These are phyloP conservation scores for Hansenula anomala DNA, from an alignment of 1,139 yeast genomes.

Conservation along the genomic window DNA sequence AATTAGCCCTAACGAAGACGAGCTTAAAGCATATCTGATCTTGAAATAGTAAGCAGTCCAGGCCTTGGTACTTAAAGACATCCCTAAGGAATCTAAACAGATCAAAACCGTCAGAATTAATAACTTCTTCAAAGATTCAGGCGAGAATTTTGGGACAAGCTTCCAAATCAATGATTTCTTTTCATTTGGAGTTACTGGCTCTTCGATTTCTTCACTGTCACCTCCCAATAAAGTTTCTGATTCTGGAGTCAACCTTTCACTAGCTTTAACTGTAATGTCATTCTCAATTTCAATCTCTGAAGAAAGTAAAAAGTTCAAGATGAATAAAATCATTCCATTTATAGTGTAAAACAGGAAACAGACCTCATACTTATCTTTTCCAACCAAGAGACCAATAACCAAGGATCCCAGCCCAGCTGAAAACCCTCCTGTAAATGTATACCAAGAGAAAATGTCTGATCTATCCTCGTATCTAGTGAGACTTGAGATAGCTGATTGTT, in stretches of 20 bases:
- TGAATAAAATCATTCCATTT: constrained; percentile 50
- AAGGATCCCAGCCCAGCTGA: constrained; percentile 79
- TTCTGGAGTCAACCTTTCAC: not conserved
- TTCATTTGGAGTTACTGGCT: not conserved
- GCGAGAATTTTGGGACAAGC: constrained; percentile 12
- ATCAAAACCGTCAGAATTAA: constrained; percentile 34
- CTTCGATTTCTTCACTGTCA: constrained; percentile 10
- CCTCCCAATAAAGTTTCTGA: not conserved
- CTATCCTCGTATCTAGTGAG: constrained; percentile 62
- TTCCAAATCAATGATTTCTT: not conserved
- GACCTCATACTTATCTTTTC: constrained; percentile 45
- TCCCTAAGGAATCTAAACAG: constrained; percentile 40
- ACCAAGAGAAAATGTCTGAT: constrained; percentile 67
- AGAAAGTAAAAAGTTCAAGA: constrained; percentile 48
- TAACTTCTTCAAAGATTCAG: constrained; percentile 22
- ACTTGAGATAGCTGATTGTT: constrained; percentile 83
- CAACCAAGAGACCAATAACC: constrained; percentile 56
- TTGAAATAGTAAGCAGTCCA: constrained; percentile 42
- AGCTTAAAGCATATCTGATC: constrained; percentile 30
- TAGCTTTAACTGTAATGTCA: constrained; percentile 9
- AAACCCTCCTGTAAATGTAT: constrained; percentile 52
- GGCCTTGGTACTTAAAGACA: constrained; percentile 38
- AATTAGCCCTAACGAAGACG: constrained; percentile 34
- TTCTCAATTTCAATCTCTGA: constrained; percentile 46
- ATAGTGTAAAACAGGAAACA: constrained; percentile 55